These are phyloP conservation scores for Aspergillus ibericus DNA, from an alignment of 2,329 filamentous ascomycete genomes.

Conservation along the genomic window DNA sequence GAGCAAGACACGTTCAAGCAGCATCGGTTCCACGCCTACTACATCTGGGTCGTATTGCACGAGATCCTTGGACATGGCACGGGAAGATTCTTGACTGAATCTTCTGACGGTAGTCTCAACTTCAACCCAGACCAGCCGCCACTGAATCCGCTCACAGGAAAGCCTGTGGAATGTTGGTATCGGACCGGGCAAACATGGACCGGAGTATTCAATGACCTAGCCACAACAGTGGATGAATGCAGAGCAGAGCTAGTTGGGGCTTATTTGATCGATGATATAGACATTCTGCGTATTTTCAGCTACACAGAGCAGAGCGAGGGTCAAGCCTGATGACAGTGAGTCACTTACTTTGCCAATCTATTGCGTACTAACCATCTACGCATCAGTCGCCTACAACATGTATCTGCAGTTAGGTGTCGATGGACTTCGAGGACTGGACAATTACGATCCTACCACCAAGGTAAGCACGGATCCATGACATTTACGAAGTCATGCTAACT, in stretches of 20 bases:
- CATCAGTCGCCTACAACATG: conserved; percentile 41
- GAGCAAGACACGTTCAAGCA: conserved; percentile 12
- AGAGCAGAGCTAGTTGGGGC: conserved; percentile 45
- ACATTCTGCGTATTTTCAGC: conserved; percentile 46
- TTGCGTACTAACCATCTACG: conserved; percentile 13
- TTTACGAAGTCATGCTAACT: background rate
- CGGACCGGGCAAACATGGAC: conserved; percentile 65
- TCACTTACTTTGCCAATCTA: conserved; percentile 25
- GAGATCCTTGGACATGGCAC: conserved; percentile 66
- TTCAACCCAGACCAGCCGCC: conserved; percentile 61
- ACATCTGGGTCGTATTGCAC: conserved; percentile 42
- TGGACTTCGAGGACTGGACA: conserved; percentile 41
- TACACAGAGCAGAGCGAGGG: conserved; percentile 1
- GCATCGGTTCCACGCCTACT: conserved; percentile 18
- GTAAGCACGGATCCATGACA: conserved; percentile 33
- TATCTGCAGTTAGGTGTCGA: conserved; percentile 46
- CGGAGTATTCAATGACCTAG: conserved; percentile 59
- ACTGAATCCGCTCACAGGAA: conserved; percentile 55
- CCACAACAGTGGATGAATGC: conserved; percentile 62
- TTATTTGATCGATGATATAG: conserved; percentile 47
- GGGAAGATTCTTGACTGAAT: conserved; percentile 61
- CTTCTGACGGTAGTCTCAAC: conserved; percentile 35
- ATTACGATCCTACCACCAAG: conserved; percentile 40
- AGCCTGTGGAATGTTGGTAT: conserved; percentile 56
- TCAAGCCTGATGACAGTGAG: conserved; percentile 16